Conservation (phyloP, 2,329 filamentous ascomycete species). For the Arthrobotrys conoides region DNA sequence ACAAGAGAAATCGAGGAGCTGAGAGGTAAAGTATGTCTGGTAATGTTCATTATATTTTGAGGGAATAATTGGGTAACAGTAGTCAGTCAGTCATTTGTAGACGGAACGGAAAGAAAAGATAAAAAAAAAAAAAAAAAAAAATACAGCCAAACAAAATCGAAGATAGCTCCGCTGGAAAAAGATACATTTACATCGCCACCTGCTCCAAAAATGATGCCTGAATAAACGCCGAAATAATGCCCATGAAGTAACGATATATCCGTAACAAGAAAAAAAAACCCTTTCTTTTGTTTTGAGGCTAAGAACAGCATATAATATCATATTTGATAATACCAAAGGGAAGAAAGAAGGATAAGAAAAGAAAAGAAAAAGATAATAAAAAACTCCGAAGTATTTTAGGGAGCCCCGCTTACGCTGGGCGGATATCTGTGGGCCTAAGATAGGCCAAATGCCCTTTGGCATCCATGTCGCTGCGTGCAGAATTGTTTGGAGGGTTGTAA, state of each 20-base stretch:
- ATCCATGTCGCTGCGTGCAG: conserved; percentile 46
- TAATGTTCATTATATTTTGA: conserved; percentile 37
- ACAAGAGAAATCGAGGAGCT: conserved; percentile 26
- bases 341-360: neutral
- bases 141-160: conserved; percentile 23
- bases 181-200: conserved; percentile 49
- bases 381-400: conserved; percentile 33
- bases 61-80: conserved; percentile 28
- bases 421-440: conserved; percentile 50
- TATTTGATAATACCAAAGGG: conserved; percentile 19
- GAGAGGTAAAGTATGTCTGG: conserved; percentile 21
- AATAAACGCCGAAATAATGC: conserved; percentile 58
- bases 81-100: conserved; percentile 10
- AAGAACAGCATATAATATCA: conserved; percentile 19
- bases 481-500: conserved; percentile 39
- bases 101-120: conserved; percentile 18
- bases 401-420: conserved; percentile 48
- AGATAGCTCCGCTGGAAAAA: conserved; percentile 39
- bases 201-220: conserved; percentile 47
- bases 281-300: conserved; percentile 30
- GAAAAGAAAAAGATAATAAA: conserved; percentile 11
- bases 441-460: conserved; percentile 55
- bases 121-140: conserved; percentile 8
- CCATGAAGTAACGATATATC: conserved; percentile 41
- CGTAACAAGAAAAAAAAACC: conserved; percentile 34